Percentiles rank a stretch among this genome's conserved stretches.
Conservation (phyloP, 2,329 filamentous ascomycete species). For the Triangularia verruculosa region DNA sequence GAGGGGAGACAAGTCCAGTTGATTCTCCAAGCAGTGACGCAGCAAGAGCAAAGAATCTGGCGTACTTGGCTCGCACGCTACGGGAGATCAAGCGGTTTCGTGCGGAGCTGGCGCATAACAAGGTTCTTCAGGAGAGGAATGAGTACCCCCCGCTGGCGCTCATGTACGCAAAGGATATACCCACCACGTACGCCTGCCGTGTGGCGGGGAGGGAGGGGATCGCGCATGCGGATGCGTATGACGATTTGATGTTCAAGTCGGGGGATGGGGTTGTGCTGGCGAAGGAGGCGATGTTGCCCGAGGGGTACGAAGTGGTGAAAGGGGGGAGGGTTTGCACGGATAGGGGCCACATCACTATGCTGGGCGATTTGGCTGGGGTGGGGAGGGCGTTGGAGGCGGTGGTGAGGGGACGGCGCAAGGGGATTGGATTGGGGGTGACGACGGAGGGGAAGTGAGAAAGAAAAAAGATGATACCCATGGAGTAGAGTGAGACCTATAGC, state of each 20-base stretch:
- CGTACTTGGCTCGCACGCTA: slow-evolving; percentile 75
- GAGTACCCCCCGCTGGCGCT: slow-evolving; percentile 77
- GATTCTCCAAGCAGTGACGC: neutral
- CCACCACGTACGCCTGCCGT: slow-evolving; percentile 78
- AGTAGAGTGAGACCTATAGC: too few species aligned
- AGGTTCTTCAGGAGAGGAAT: slow-evolving; percentile 61
- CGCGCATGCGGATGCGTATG: slow-evolving; percentile 72
- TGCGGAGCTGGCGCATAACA: slow-evolving; percentile 62
- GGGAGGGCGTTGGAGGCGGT: slow-evolving; percentile 71
- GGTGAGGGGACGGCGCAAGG: slow-evolving; percentile 62
- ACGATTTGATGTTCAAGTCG: slow-evolving; percentile 79
- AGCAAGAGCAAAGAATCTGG: slow-evolving; percentile 40
- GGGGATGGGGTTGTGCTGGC: slow-evolving; percentile 90
- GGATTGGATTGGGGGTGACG: slow-evolving; percentile 59
- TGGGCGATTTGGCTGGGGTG: slow-evolving; percentile 81
- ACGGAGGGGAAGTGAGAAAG: neutral
- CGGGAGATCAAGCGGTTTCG: slow-evolving; percentile 72
- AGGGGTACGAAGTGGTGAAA: slow-evolving; percentile 70
- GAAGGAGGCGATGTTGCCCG: slow-evolving; percentile 78
- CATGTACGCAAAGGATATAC: slow-evolving; percentile 82
- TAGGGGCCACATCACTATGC: slow-evolving; percentile 79
- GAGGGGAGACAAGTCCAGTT: slow-evolving; percentile 11
- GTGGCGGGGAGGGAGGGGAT: slow-evolving; percentile 73
- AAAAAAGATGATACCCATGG: neutral
- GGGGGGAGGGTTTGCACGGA: slow-evolving; percentile 77